Percentiles rank a stretch among this genome's conserved stretches.
Conservation (phyloP, 495 filamentous ascomycete genomes). For the Xylaria grammica region DNA sequence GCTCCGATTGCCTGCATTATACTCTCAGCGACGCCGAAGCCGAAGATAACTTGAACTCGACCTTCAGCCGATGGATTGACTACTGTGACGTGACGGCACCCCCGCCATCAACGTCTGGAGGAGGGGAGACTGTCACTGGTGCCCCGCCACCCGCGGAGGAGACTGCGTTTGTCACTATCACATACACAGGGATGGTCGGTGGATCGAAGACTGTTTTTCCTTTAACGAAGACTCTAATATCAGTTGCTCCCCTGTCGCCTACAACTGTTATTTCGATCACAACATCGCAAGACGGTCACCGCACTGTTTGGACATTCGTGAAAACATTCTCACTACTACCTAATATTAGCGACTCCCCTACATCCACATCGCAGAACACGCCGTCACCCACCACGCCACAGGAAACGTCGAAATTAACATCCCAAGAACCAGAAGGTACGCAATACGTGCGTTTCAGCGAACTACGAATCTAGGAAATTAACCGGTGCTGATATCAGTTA, state of each 20-base stretch:
- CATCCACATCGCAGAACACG: background rate
- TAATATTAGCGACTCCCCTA: background rate
- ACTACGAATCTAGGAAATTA: background rate
- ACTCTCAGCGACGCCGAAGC: background rate
- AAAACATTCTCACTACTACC: background rate
- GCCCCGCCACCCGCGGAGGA: background rate
- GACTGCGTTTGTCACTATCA: background rate
- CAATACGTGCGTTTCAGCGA: background rate
- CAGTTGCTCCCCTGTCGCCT: background rate
- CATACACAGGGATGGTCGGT: background rate
- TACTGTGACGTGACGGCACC: background rate
- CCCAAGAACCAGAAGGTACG: background rate
- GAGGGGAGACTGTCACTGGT: no score
- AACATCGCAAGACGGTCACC: background rate
- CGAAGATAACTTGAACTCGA: background rate
- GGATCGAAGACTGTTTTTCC: background rate
- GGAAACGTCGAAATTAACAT: background rate
- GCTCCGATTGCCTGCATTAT: background rate
- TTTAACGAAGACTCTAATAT: background rate
- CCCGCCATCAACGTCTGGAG: background rate
- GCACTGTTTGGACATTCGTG: background rate
- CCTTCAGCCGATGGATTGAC: background rate
- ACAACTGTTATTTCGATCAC: background rate
- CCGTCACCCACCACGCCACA: background rate
- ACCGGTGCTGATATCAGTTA: background rate